Conservation (phyloP, 192 early-diverging fungal genomes). For the Mortierella antarctica region DNA sequence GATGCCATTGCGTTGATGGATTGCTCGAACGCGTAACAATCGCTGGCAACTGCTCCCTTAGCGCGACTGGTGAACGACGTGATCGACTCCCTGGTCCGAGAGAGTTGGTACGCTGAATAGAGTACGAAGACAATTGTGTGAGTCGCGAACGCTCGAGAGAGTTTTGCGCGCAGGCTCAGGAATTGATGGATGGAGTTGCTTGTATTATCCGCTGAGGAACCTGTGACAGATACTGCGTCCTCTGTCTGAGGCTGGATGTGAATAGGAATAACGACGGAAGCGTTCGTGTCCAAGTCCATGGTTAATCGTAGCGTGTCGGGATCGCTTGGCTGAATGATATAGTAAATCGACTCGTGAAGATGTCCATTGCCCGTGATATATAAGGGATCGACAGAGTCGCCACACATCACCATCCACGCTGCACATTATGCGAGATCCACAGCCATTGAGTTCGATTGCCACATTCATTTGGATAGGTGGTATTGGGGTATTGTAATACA, state of each 20-base stretch:
- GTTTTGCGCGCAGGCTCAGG: conserved; percentile 22
- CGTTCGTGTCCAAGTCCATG: background rate
- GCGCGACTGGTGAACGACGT: background rate
- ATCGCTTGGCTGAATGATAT: no score
- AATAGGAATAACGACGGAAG: background rate
- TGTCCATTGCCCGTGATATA: no score
- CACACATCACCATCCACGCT: no score
- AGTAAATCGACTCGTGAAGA: no score
- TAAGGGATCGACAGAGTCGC: no score
- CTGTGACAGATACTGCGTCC: no score
- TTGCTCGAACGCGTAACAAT: conserved; percentile 26
- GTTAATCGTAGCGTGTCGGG: background rate
- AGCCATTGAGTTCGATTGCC: no score
- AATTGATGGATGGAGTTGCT: conserved; percentile 5
- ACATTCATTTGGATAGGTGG: no score
- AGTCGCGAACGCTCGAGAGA: conserved; percentile 33
- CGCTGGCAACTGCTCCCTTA: conserved; percentile 2
- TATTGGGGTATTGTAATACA: no score
- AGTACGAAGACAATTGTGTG: conserved; percentile 24
- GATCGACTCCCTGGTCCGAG: conserved; percentile 2
- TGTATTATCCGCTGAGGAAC: no score
- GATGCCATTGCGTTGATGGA: background rate
- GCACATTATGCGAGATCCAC: no score
- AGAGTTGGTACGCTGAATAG: conserved; percentile 33
- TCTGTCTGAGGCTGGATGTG: no score